A percentile compares a stretch with the other conserved stretches of the same genome.
phyloP scores from a whole-genome alignment of 179 eudicot species.

The Heliamphora pulchella region DNA sequence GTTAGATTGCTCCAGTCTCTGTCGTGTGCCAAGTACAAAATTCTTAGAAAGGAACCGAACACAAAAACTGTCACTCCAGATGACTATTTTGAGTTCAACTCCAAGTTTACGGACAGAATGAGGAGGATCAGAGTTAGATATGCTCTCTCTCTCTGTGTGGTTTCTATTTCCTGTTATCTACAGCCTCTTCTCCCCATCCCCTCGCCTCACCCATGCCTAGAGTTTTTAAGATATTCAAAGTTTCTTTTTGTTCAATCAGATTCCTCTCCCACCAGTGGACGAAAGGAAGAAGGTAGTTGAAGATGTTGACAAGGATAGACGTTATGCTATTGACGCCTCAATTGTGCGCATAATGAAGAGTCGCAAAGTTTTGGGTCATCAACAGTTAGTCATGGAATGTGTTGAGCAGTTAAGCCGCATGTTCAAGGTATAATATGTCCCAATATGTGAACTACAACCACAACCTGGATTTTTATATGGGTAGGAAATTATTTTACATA shows the following conservation, averaged over 20 bases:
- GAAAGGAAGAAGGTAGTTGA: conserved; percentile 63
- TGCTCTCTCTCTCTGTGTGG: neutral
- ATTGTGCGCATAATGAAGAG: conserved; percentile 64
- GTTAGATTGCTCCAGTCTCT: conserved; percentile 54
- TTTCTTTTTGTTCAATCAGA: conserved; percentile 22
- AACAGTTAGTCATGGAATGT: conserved; percentile 57
- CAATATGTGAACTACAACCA: neutral
- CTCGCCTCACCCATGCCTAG: neutral
- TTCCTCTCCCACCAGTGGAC: conserved; percentile 66
- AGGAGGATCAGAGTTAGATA: conserved; percentile 49
- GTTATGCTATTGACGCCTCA: conserved; percentile 67
- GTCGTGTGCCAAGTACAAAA: conserved; percentile 54
- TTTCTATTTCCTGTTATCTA: neutral
- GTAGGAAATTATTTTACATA: neutral
- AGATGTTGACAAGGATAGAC: conserved; percentile 68
- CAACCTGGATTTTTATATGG: neutral
- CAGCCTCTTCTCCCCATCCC: neutral
- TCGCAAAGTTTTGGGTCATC: conserved; percentile 52
- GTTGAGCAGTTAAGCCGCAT: conserved; percentile 60
- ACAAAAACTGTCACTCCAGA: conserved; percentile 35
- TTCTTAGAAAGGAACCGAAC: conserved; percentile 43
- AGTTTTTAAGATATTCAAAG: neutral
- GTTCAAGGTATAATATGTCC: conserved; percentile 45
- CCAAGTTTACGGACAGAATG: conserved; percentile 54
- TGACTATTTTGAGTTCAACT: conserved; percentile 46